phyloP scores from a whole-genome alignment of 495 filamentous ascomycete species.

The Diplogelasinospora grovesii region DNA sequence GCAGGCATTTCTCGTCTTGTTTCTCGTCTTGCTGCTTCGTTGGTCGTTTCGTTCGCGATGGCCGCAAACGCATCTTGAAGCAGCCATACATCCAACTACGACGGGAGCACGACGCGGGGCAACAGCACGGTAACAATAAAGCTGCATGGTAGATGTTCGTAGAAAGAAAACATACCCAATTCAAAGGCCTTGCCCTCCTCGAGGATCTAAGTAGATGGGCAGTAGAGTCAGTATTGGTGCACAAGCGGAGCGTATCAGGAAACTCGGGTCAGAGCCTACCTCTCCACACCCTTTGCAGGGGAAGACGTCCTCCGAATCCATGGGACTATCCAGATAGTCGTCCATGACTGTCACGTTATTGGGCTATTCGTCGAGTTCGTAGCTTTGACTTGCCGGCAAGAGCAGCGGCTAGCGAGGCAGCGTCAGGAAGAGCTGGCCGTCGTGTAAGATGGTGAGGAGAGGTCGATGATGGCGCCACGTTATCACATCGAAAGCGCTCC shows the following conservation, averaged over 20 bases:
- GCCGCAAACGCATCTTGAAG: too few relatives aligned
- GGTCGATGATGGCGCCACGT: not conserved
- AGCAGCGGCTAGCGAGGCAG: not conserved
- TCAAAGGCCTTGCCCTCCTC: slow-evolving; percentile 99
- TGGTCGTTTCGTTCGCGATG: too few relatives aligned
- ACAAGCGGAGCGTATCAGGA: too few relatives aligned
- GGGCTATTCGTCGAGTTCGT: not conserved
- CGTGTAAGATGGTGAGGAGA: not conserved
- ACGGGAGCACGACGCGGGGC: too few relatives aligned
- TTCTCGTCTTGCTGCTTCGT: not conserved
- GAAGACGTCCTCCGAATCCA: slow-evolving; percentile 85
- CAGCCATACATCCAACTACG: too few relatives aligned
- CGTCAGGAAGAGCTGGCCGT: not conserved
- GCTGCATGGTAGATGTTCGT: too few relatives aligned
- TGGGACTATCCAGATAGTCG: slow-evolving; percentile 69
- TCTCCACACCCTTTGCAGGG: slow-evolving; percentile 98
- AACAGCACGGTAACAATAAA: too few relatives aligned
- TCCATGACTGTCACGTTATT: slow-evolving; percentile 34
- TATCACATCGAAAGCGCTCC: slow-evolving; percentile 6
- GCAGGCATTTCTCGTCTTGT: not conserved
- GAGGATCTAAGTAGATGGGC: slow-evolving; percentile 59
- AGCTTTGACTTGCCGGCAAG: not conserved
- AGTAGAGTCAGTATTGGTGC: slow-evolving; percentile 4
- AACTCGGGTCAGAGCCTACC: slow-evolving; percentile 54
- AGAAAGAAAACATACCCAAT: slow-evolving; percentile 68